Conservation (phyloP, 1,139 yeast species). For the Blastobotrys apis region DNA sequence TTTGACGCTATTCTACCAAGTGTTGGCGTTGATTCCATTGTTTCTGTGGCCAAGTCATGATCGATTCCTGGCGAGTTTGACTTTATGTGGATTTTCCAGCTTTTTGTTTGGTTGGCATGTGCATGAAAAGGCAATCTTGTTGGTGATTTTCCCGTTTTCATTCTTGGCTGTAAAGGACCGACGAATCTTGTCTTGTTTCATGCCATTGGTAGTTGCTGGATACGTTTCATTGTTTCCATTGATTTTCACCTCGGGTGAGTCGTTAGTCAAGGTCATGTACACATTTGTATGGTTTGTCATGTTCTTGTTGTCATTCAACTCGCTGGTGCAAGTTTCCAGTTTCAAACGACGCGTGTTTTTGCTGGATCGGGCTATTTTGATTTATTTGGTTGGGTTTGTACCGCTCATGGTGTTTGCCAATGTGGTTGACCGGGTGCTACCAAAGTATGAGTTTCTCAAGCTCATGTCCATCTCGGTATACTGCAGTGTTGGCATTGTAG, state of each 20-base stretch:
- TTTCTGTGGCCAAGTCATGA: constrained; percentile 69
- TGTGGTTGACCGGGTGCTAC: constrained; percentile 51
- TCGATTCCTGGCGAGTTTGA: constrained; percentile 76
- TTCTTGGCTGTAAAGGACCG: constrained; percentile 71
- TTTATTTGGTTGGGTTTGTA: constrained; percentile 64
- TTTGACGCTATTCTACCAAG: constrained; percentile 76
- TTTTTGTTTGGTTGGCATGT: constrained; percentile 98
- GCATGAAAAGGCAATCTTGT: constrained; percentile 90
- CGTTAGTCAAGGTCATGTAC: constrained; percentile 69
- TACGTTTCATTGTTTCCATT: constrained; percentile 86
- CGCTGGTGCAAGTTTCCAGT: constrained; percentile 56
- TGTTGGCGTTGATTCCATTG: constrained; percentile 68
- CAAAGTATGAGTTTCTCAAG: constrained; percentile 57
- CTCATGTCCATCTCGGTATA: constrained; percentile 81
- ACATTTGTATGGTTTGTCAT: constrained; percentile 84
- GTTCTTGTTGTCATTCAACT: constrained; percentile 66
- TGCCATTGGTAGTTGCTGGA: constrained; percentile 74
- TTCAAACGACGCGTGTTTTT: constrained; percentile 51
- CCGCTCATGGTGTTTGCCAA: constrained; percentile 60
- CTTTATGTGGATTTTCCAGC: constrained; percentile 87
- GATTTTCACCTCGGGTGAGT: constrained; percentile 74
- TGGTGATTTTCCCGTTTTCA: constrained; percentile 85
- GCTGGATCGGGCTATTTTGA: constrained; percentile 64
- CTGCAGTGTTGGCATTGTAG: constrained; percentile 78
- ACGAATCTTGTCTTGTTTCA: constrained; percentile 50